Base-by-base conservation (phyloP, 2,329 filamentous ascomycete species). In the Penicillium freii region DNA sequence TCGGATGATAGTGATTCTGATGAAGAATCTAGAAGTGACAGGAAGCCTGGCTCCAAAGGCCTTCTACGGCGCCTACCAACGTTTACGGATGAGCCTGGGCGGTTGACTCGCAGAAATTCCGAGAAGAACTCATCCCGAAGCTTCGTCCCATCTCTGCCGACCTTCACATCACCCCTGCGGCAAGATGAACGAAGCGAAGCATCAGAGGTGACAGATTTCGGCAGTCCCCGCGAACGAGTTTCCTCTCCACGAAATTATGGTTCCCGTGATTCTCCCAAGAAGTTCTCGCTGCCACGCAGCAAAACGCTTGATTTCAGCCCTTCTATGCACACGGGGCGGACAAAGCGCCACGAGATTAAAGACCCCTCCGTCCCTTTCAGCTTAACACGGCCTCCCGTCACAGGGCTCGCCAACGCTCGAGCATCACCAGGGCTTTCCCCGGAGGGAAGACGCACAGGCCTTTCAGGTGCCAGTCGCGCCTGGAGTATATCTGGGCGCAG, bases 401-500 rank as follows among this genome's bases (percentile, higher is more conserved):
- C 79, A 34, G 77, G 78, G 5, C 73, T 81, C 17, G 70, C 78
- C 17, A 70, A 71, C 48, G 71, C 77, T 11, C 72, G 77, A 45
- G 71, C 72, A 29, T 73, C 69, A 13, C 62, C 62, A 29, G 62
- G 52, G 11, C 58, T 65, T 10, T 57, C 62, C 5, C 63, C 63
- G 8, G 67, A 63, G 4, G 70, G 54, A 59, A 75, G 73, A 15
- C 73, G 74, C 6, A 71, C 73, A 11, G 54, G 54, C 4, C 65
- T 74, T 3, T 67, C 77, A 10, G 72, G 73, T 15, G 71, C 75
- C 9, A 78, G 77, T 56, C 77, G 82, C 13, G 78, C 83, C 52
- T 86, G 84, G 84, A 86, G 82, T 64, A 84, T 86, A 48, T 81
- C 82, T 23, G 79, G 83, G 58, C 78, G 77, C 60, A 75, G 71